phyloP scores from a whole-genome alignment of 495 filamentous ascomycete species.

The Stereocaulon alpinum region DNA sequence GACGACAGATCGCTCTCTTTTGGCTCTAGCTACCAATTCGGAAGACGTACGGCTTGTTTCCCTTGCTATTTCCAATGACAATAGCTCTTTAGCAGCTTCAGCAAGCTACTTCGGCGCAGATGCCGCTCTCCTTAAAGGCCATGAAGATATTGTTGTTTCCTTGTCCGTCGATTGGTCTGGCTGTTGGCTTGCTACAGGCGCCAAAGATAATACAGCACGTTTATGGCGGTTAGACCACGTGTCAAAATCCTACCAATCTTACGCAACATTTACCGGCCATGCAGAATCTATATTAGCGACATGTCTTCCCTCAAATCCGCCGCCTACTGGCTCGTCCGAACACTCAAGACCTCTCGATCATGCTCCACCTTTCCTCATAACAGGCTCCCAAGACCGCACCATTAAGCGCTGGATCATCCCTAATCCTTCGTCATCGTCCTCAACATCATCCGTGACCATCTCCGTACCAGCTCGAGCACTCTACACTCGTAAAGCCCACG shows the following conservation, averaged over 20 bases:
- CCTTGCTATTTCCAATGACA: slow-evolving; percentile 33
- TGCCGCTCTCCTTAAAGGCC: slow-evolving; percentile 71
- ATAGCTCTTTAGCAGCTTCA: slow-evolving; percentile 26
- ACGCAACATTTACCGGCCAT: slow-evolving; percentile 76
- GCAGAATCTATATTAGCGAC: slow-evolving; percentile 93
- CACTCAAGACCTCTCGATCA: slow-evolving; percentile 58
- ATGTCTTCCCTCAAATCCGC: slow-evolving; percentile 58
- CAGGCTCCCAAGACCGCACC: slow-evolving; percentile 88
- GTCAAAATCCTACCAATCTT: slow-evolving; percentile 63
- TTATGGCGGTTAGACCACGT: slow-evolving; percentile 82
- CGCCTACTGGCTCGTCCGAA: slow-evolving; percentile 53
- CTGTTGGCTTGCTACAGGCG: slow-evolving; percentile 88
- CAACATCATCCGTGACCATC: slow-evolving; percentile 31
- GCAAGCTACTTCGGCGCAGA: slow-evolving; percentile 74
- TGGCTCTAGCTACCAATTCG: slow-evolving; percentile 90
- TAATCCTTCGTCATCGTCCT: slow-evolving; percentile 32
- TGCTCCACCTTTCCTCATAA: slow-evolving; percentile 74
- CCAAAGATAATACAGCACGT: slow-evolving; percentile 90
- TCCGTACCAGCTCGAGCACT: slow-evolving; percentile 36
- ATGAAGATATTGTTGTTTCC: slow-evolving; percentile 92
- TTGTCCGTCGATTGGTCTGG: slow-evolving; percentile 93
- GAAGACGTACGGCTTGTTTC: slow-evolving; percentile 86
- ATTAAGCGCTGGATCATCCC: slow-evolving; percentile 81
- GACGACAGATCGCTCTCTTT: slow-evolving; percentile 61
- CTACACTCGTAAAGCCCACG: slow-evolving; percentile 88